phyloP scores from a whole-genome alignment of 129 eudicot species.

The Flaveria ramosissima region DNA sequence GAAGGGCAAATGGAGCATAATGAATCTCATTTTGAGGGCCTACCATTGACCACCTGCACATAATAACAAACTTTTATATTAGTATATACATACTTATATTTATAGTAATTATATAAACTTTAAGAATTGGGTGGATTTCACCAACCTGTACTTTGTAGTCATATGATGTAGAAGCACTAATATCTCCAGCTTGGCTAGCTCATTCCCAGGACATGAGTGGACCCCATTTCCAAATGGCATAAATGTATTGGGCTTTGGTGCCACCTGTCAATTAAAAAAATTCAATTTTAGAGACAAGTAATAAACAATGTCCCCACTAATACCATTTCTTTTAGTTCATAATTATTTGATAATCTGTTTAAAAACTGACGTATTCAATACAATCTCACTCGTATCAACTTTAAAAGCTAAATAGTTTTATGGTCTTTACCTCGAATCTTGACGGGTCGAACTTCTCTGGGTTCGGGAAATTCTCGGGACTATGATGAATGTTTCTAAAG shows the following conservation, averaged over 20 bases:
- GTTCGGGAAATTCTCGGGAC: conserved; percentile 69
- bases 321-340: background rate
- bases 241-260: conserved; percentile 89
- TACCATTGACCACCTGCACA: conserved; percentile 86
- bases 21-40: conserved; percentile 94
- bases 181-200: conserved; percentile 91
- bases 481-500: conserved; percentile 94
- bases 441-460: conserved; percentile 99
- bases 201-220: conserved; percentile 97
- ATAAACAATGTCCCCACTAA: background rate
- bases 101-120: conserved; percentile 10
- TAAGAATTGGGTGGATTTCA: conserved; percentile 17
- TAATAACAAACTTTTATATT: conserved; percentile 17
- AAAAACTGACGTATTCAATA: background rate
- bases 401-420: background rate
- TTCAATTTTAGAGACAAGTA: conserved; percentile 16
- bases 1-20: conserved; percentile 99
- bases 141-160: conserved; percentile 97
- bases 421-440: conserved; percentile 84
- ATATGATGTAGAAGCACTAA: conserved; percentile 81
- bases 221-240: conserved; percentile 99
- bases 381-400: too few relatives aligned
- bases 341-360: background rate
- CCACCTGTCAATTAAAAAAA: conserved; percentile 58
- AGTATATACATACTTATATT: background rate